Conservation (phyloP, 495 filamentous ascomycete species). For the Aspergillus sclerotioniger region DNA sequence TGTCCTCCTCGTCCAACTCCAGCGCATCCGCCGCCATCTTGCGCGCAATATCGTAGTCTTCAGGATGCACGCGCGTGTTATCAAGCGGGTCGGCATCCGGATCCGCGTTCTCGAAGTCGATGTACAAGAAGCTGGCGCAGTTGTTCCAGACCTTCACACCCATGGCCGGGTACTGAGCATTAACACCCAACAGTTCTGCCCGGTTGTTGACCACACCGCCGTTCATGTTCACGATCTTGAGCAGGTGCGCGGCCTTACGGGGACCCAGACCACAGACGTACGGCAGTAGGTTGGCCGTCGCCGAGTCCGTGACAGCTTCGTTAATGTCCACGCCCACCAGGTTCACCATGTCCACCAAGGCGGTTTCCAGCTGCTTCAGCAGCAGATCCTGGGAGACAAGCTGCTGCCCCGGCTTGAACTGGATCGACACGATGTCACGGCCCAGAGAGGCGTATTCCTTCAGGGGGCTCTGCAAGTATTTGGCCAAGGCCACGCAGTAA, state of each 20-base stretch:
- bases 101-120: conserved; percentile 78
- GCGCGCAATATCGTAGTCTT: conserved; percentile 94
- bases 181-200: conserved; percentile 82
- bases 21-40: conserved; percentile 98
- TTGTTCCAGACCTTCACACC: conserved; percentile 92
- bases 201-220: conserved; percentile 79
- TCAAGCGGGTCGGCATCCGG: conserved; percentile 84
- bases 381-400: conserved; percentile 84
- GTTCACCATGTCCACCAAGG: conserved; percentile 98
- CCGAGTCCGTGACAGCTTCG: conserved; percentile 74
- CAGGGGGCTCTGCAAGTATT: conserved; percentile 90
- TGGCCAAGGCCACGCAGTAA: conserved; percentile 85
- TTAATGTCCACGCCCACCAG: conserved; percentile 93
- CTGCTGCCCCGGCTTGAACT: conserved; percentile 86
- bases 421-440: conserved; percentile 79
- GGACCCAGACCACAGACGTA: conserved; percentile 93
- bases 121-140: conserved; percentile 88
- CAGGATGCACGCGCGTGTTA: conserved; percentile 93
- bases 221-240: conserved; percentile 88
- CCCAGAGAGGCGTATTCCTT: conserved; percentile 93
- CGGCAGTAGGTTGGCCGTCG: conserved; percentile 82
- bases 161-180: conserved; percentile 77
- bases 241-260: conserved; percentile 79
- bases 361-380: conserved; percentile 79
- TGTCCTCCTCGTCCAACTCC: conserved; percentile 94